Percentiles rank a stretch among this genome's conserved stretches.
These are phyloP conservation scores for Castanea sativa DNA, from an alignment of 306 rosid genomes.

Conservation along the genomic window DNA sequence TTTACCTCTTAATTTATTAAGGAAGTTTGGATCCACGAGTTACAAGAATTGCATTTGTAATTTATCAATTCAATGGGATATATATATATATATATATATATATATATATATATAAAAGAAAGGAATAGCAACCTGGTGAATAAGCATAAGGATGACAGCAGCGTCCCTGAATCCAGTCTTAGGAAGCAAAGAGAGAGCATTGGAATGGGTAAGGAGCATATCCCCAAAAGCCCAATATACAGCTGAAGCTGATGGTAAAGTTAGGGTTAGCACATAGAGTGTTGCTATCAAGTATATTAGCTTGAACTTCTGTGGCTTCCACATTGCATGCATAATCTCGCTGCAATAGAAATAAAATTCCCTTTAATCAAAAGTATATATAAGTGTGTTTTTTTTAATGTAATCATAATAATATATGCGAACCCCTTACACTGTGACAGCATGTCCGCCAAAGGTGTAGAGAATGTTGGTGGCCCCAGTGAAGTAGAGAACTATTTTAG, in stretches of 20 bases:
- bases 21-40: too few species aligned
- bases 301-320: slow-evolving; percentile 99
- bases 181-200: slow-evolving; percentile 89
- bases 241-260: slow-evolving; percentile 91
- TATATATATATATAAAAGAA: not conserved
- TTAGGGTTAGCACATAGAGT: slow-evolving; percentile 80
- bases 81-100: too few species aligned
- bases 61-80: too few species aligned
- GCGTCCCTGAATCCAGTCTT: slow-evolving; percentile 68
- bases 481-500: slow-evolving; percentile 86
- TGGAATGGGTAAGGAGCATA: slow-evolving; percentile 79
- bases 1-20: too few species aligned
- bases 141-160: slow-evolving; percentile 93
- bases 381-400: not conserved
- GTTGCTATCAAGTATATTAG: slow-evolving; percentile 86
- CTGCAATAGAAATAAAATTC: slow-evolving; percentile 36
- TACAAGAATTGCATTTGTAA: too few species aligned
- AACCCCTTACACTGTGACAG: slow-evolving; percentile 91
- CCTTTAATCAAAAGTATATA: slow-evolving; percentile 3
- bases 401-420: not conserved
- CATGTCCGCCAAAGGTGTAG: slow-evolving; percentile 98
- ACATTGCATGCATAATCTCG: slow-evolving; percentile 99
- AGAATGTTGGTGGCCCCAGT: slow-evolving; percentile 99
- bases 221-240: slow-evolving; percentile 99
- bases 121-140: slow-evolving; percentile 67